Conservation (phyloP, 2,329 filamentous ascomycete species). For the Thermomyces lanuginosus region DNA sequence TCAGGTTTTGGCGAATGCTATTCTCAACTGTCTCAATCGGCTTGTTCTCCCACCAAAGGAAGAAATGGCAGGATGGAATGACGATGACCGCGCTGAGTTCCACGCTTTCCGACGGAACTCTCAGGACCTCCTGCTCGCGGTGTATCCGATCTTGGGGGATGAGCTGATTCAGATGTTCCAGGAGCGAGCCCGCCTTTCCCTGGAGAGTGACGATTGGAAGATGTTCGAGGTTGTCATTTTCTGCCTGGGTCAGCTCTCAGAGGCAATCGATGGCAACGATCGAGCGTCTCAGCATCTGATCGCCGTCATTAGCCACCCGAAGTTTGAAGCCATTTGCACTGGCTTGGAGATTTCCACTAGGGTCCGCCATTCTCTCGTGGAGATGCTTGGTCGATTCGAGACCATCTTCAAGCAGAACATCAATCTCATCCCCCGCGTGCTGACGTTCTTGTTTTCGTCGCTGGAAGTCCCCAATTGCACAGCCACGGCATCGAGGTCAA, state of each 20-base stretch:
- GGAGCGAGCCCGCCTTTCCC: constrained; percentile 18
- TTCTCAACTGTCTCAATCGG: constrained; percentile 27
- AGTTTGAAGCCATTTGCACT: constrained; percentile 20
- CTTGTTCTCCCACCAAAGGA: constrained; percentile 22
- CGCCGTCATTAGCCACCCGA: constrained; percentile 23
- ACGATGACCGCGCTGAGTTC: constrained; percentile 29
- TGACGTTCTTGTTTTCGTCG: constrained; percentile 31
- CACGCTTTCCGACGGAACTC: constrained; percentile 28
- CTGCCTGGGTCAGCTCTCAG: constrained; percentile 28
- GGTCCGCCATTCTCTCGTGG: constrained; percentile 25
- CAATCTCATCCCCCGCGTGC: constrained; percentile 22
- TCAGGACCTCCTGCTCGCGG: constrained; percentile 29
- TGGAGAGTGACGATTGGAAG: constrained; percentile 23
- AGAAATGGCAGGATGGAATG: constrained; percentile 23
- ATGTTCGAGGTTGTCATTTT: constrained; percentile 30
- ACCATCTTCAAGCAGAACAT: constrained; percentile 29
- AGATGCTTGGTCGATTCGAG: constrained; percentile 29
- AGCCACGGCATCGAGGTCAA: constrained; percentile 27
- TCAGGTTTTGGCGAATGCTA: constrained; percentile 23
- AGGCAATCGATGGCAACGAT: constrained; percentile 29
- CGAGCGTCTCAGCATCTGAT: constrained; percentile 27
- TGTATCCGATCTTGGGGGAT: constrained; percentile 28
- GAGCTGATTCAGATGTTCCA: constrained; percentile 27
- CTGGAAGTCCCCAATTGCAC: constrained; percentile 26
- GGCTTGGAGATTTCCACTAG: constrained; percentile 17